phyloP scores from a whole-genome alignment of 768 basidiomycete species.

The Boletus vinaceobasis region DNA sequence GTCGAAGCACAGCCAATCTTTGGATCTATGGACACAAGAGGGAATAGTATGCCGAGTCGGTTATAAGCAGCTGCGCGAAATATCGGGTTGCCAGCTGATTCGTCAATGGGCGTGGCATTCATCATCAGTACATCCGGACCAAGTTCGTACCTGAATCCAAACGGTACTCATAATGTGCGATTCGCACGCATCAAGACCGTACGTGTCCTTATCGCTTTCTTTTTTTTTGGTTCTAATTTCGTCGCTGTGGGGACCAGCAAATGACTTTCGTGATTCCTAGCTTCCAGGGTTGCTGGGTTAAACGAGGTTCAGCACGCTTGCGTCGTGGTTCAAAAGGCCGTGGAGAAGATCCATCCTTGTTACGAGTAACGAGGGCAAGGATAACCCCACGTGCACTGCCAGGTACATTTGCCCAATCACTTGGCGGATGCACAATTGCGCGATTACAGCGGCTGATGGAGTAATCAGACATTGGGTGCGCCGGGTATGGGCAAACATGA shows the following conservation, averaged over 20 bases:
- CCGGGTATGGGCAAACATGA: neutral
- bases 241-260: neutral
- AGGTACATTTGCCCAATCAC: neutral
- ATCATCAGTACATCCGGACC: too few species aligned
- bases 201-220: neutral
- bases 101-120: neutral
- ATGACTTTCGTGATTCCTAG: neutral
- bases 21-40: too few species aligned
- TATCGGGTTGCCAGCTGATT: neutral
- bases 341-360: neutral
- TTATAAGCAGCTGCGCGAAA: neutral
- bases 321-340: neutral
- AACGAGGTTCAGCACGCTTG: neutral
- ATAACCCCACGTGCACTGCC: neutral
- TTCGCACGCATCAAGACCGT: too few species aligned
- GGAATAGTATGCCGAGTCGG: too few species aligned
- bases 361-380: too few species aligned
- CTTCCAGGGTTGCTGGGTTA: neutral
- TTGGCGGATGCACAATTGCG: neutral
- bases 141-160: neutral
- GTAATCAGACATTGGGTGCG: neutral
- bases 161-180: neutral
- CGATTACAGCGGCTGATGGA: conserved; percentile 1
- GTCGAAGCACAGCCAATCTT: too few species aligned
- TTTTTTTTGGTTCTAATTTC: neutral